phyloP scores from a whole-genome alignment of 176 grass and related monocot species.

The Rhynchospora breviuscula region DNA sequence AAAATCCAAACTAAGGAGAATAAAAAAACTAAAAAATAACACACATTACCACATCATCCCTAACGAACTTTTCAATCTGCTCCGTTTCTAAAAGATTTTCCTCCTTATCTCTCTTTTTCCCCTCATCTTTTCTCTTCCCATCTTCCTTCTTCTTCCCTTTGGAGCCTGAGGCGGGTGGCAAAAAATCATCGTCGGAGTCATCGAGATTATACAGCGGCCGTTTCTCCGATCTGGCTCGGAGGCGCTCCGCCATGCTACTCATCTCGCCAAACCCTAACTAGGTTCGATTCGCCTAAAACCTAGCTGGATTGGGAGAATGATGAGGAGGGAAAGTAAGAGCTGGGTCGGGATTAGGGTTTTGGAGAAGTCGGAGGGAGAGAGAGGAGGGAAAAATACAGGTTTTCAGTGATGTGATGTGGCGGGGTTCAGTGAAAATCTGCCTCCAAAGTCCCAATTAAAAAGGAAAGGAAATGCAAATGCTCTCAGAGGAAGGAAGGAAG shows the following conservation, averaged over 20 bases:
- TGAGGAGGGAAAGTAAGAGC: background rate
- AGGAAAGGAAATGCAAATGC: background rate
- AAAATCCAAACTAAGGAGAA: slow-evolving; percentile 14
- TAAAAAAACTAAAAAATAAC: background rate
- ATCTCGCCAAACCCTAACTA: slow-evolving; percentile 30
- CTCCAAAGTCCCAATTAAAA: background rate
- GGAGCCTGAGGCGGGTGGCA: slow-evolving; percentile 21
- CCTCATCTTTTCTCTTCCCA: slow-evolving; percentile 44
- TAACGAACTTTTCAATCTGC: slow-evolving; percentile 26
- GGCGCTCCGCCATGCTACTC: slow-evolving; percentile 95
- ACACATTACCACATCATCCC: slow-evolving; percentile 11
- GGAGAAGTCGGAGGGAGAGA: background rate
- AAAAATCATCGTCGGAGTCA: slow-evolving; percentile 84
- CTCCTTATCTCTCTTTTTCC: slow-evolving; percentile 70
- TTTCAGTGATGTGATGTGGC: slow-evolving; percentile 12
- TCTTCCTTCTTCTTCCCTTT: slow-evolving; percentile 47
- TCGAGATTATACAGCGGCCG: slow-evolving; percentile 75
- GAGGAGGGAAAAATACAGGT: slow-evolving; percentile 15
- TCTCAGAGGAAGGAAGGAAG: background rate
- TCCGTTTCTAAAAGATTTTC: slow-evolving; percentile 6
- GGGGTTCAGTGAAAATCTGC: slow-evolving; percentile 13
- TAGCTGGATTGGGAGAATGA: background rate
- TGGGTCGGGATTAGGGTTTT: slow-evolving; percentile 25
- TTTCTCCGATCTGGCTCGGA: slow-evolving; percentile 90
- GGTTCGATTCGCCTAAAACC: slow-evolving; percentile 1